Evolutionary conservation across 805 yeast species (phyloP), one percentile per base, ranked within the genome.

Genomic region (Blastobotrys chiropterorum): DNA sequence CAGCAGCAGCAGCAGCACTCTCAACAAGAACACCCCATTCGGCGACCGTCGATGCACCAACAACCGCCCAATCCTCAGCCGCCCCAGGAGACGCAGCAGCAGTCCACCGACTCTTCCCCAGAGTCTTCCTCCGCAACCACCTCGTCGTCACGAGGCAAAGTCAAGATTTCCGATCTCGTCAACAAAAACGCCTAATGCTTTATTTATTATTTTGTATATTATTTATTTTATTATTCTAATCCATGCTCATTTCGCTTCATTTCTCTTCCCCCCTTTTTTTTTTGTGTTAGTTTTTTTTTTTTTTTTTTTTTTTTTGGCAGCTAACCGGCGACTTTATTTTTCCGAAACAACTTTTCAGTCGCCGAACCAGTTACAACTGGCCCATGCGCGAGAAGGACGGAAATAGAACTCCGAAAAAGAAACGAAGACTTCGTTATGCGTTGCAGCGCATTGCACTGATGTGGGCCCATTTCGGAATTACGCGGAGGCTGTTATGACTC

Each of bases 141-240:
- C 13, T 6, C 43, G 16, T n/a, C 16, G 8, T 40, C 43, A 13
- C 43, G 43, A 15, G 43, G 43, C 14, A 40, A 15, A 15, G 20
- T 40, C 43, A 40, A 40, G 20, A 40, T 40, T 8, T 40, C 43
- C 43, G 43, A 40, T 17, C 43, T 40, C 7, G 43, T 40, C 13
- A 40, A 40, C 34, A 26, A 26, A 11, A 26, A 26, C 11, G 5
- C 34, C 11, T 26, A 11, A 26, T 11, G 34, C 5, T 26, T 11
- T 26, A 26, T 26, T 26, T 26, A 26, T 26, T 26, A 11, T 26
- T 6, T 26, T 6, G 5, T 26, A 26, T 26, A 26, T 26, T 26
- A 26, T 26, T 26, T 6, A 6, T 26, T 5, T 26, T 26, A 26
- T 26, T 26, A 26, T 26, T 26, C 5, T 26, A 6, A 26, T 26